A percentile compares a stretch with the other conserved stretches of the same genome.
phyloP scores from a whole-genome alignment of 2,329 filamentous ascomycete species.

The Colletotrichum eremochloae region DNA sequence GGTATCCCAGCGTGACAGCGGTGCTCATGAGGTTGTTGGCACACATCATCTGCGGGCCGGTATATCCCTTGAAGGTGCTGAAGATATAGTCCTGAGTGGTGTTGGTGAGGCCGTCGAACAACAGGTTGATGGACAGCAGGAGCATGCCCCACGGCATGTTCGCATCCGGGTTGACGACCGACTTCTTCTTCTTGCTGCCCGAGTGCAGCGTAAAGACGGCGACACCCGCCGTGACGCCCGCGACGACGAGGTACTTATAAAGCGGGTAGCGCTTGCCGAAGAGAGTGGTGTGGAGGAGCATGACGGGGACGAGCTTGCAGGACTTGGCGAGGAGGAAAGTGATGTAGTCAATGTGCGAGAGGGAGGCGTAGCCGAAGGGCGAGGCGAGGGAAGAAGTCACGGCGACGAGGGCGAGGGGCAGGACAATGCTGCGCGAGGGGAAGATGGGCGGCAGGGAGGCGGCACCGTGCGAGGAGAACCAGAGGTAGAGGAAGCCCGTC shows the following conservation, averaged over 20 bases:
- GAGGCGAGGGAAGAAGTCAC: constrained; percentile 89
- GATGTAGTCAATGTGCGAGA: constrained; percentile 96
- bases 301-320: constrained; percentile 98
- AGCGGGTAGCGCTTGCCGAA: constrained; percentile 91
- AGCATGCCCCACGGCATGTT: constrained; percentile 84
- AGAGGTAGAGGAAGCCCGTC: constrained; percentile 86
- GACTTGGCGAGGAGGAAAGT: constrained; percentile 97
- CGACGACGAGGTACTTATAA: constrained; percentile 96
- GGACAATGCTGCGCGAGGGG: constrained; percentile 79
- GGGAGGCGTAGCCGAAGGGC: constrained; percentile 94
- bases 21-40: constrained; percentile 93
- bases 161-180: constrained; percentile 61
- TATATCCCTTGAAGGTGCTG: constrained; percentile 80
- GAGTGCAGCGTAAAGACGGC: constrained; percentile 94
- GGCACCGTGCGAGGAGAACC: constrained; percentile 69
- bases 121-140: constrained; percentile 87
- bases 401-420: constrained; percentile 84
- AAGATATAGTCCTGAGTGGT: constrained; percentile 98
- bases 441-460: constrained; percentile 75
- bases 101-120: constrained; percentile 97
- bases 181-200: constrained; percentile 65
- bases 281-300: constrained; percentile 94
- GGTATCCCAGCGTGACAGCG: constrained; percentile 79
- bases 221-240: constrained; percentile 90
- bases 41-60: constrained; percentile 99